Conservation (phyloP, 2,329 filamentous ascomycete species). For the Dothidotthia symphoricarpi region DNA sequence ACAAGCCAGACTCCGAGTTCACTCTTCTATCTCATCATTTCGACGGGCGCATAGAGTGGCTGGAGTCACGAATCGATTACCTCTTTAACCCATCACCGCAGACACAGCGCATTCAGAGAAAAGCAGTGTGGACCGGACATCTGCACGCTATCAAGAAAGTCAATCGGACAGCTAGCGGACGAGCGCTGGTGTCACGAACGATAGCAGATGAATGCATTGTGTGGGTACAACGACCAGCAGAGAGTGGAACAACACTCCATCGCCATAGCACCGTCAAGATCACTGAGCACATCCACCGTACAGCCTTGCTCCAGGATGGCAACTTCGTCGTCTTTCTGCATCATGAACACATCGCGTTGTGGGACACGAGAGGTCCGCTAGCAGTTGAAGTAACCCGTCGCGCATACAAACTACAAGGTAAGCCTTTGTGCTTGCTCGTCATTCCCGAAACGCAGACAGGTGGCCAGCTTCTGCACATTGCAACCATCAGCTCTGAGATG, state of each 20-base stretch:
- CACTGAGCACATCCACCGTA: slow-evolving; percentile 72
- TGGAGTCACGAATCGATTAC: slow-evolving; percentile 73
- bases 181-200: slow-evolving; percentile 78
- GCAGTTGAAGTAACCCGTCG: slow-evolving; percentile 61
- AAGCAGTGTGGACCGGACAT: slow-evolving; percentile 79
- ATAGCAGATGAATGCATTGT: slow-evolving; percentile 75
- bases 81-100: slow-evolving; percentile 71
- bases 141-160: slow-evolving; percentile 78
- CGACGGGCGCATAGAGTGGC: slow-evolving; percentile 79
- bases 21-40: slow-evolving; percentile 80
- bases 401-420: slow-evolving; percentile 62
- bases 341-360: slow-evolving; percentile 67
- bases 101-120: slow-evolving; percentile 59
- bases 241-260: slow-evolving; percentile 55
- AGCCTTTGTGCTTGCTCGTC: slow-evolving; percentile 75
- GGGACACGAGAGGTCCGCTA: slow-evolving; percentile 67
- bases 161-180: slow-evolving; percentile 77
- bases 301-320: slow-evolving; percentile 73
- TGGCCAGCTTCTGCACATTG: slow-evolving; percentile 60
- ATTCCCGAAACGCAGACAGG: slow-evolving; percentile 64
- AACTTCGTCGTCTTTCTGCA: slow-evolving; percentile 79
- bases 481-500: slow-evolving; percentile 77
- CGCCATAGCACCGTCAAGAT: slow-evolving; percentile 68
- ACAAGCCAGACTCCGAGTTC: slow-evolving; percentile 60
- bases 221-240: slow-evolving; percentile 67